Percentiles rank a stretch among this genome's conserved stretches.
These are phyloP conservation scores for Azolla pinnata DNA, from an alignment of 75 land plant genomes.

Conservation along the genomic window DNA sequence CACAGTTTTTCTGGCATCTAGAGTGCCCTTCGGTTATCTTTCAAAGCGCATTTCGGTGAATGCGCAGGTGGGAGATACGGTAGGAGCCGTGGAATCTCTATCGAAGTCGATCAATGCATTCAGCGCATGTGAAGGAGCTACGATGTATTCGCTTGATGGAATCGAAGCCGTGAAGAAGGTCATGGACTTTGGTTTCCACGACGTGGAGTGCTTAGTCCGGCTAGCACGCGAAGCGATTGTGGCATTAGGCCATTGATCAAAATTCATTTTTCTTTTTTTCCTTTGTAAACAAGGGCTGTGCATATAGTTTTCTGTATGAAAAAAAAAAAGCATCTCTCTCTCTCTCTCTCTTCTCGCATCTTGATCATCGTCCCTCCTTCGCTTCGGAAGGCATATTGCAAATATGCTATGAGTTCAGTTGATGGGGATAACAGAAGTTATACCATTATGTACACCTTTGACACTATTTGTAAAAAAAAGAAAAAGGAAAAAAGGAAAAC, in stretches of 20 bases:
- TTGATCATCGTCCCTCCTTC: too few relatives aligned
- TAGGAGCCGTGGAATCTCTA: constrained; percentile 61
- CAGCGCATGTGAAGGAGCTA: constrained; percentile 38
- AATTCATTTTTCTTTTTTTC: not conserved
- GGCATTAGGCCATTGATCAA: constrained; percentile 37
- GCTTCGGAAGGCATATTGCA: too few relatives aligned
- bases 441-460: too few relatives aligned
- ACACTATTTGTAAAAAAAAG: too few relatives aligned
- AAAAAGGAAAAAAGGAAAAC: too few relatives aligned
- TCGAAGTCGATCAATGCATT: constrained; percentile 49
- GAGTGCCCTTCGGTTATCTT: too few relatives aligned
- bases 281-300: not conserved
- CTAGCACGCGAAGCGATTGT: constrained; percentile 73
- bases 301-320: not conserved
- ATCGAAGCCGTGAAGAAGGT: constrained; percentile 67
- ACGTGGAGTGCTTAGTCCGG: constrained; percentile 60
- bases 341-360: too few relatives aligned
- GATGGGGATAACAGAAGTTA: too few relatives aligned
- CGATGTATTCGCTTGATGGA: constrained; percentile 21
- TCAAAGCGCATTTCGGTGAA: too few relatives aligned
- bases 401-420: too few relatives aligned
- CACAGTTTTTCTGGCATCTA: too few relatives aligned
- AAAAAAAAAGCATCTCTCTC: not conserved
- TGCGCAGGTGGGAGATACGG: constrained; percentile 58
- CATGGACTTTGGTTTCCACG: constrained; percentile 73